Conservation (phyloP, 495 filamentous ascomycete genomes). For the Lophium mytilinum region DNA sequence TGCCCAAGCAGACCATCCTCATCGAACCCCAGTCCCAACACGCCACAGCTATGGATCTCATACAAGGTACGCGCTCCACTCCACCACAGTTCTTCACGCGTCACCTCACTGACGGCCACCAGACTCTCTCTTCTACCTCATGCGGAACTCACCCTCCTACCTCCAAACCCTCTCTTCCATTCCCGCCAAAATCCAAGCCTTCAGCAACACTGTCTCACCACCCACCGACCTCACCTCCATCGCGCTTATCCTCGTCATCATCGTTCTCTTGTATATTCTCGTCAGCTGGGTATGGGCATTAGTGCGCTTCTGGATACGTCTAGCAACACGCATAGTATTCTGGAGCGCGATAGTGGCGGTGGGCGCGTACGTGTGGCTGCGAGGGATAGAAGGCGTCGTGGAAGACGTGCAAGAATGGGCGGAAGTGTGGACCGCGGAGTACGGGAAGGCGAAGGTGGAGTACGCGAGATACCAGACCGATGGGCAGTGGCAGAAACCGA, state of each 20-base stretch:
- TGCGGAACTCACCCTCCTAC: constrained; percentile 2
- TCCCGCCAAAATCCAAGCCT: not conserved
- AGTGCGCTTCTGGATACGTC: constrained; percentile 63
- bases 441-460: not conserved
- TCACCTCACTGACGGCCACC: not conserved
- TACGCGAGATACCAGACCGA: no score
- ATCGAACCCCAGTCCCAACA: not conserved
- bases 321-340: constrained; percentile 50
- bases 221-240: constrained; percentile 56
- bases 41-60: not conserved
- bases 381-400: constrained; percentile 53
- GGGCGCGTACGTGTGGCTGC: constrained; percentile 49
- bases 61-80: not conserved
- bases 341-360: constrained; percentile 48
- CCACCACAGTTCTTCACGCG: not conserved
- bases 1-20: no score
- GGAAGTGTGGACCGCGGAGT: constrained; percentile 46
- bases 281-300: constrained; percentile 59
- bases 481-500: no score
- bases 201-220: not conserved
- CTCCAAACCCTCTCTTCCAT: constrained; percentile 1
- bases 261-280: constrained; percentile 57
- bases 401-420: constrained; percentile 51
- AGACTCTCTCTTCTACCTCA: not conserved
- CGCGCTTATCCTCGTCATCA: constrained; percentile 43